Evolutionary conservation across 306 rosid genomes (phyloP).

Genomic region (Quercus rubra): DNA sequence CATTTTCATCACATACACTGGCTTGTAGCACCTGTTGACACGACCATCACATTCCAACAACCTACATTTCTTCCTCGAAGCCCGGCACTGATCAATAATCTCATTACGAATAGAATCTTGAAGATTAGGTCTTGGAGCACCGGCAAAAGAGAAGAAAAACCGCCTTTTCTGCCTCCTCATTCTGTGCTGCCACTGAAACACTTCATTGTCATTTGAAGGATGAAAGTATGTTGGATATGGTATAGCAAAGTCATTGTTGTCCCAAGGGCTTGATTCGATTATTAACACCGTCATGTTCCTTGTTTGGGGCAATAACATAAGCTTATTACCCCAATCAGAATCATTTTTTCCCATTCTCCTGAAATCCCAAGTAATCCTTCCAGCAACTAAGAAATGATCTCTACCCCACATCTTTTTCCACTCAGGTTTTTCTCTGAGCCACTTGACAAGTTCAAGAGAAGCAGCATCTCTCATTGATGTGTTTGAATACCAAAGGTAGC

Average conservation of each 20-base stretch:
- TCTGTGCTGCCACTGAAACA: slow-evolving; percentile 37
- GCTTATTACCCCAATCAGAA: slow-evolving; percentile 46
- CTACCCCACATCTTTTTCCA: slow-evolving; percentile 46
- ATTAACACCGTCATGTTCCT: slow-evolving; percentile 40
- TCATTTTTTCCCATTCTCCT: slow-evolving; percentile 29
- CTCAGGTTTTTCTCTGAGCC: slow-evolving; percentile 35
- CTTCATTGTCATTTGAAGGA: slow-evolving; percentile 37
- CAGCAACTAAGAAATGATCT: slow-evolving; percentile 51
- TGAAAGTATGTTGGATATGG: slow-evolving; percentile 57
- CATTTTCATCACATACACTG: slow-evolving; percentile 41
- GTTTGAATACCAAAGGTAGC: slow-evolving; percentile 39
- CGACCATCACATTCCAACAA: slow-evolving; percentile 30
- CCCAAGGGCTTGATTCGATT: slow-evolving; percentile 46
- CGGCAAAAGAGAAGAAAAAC: slow-evolving; percentile 40
- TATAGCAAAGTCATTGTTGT: slow-evolving; percentile 39
- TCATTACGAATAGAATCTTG: slow-evolving; percentile 36
- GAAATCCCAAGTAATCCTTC: slow-evolving; percentile 56
- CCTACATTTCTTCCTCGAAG: slow-evolving; percentile 28
- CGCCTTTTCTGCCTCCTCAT: slow-evolving; percentile 31
- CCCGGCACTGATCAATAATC: slow-evolving; percentile 37
- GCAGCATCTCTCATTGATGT: slow-evolving; percentile 23
- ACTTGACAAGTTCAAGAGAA: slow-evolving; percentile 27
- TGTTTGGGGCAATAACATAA: slow-evolving; percentile 36
- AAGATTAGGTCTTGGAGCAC: slow-evolving; percentile 38
- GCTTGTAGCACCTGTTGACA: slow-evolving; percentile 37